phyloP scores from a whole-genome alignment of 192 early-diverging fungal genomes.

The Coemansia interrupta region DNA sequence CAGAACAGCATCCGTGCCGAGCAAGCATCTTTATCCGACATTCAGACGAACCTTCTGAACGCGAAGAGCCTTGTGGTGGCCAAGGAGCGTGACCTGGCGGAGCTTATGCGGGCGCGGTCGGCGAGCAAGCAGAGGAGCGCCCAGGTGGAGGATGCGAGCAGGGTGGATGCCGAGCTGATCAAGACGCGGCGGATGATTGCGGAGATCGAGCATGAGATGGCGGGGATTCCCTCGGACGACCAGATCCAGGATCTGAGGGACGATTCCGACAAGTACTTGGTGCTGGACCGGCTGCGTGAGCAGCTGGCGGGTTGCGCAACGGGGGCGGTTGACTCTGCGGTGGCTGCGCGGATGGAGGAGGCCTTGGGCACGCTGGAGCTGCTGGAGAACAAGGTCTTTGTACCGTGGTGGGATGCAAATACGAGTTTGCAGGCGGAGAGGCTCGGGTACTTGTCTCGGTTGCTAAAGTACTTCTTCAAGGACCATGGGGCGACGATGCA shows the following conservation, averaged over 20 bases:
- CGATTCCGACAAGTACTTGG: slow-evolving; percentile 28
- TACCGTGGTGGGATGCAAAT: slow-evolving; percentile 47
- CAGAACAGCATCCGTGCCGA: slow-evolving; percentile 28
- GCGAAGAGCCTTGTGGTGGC: slow-evolving; percentile 33
- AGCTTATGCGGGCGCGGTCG: slow-evolving; percentile 26
- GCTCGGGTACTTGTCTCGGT: slow-evolving; percentile 23
- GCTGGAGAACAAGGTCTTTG: slow-evolving; percentile 46
- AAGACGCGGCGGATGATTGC: slow-evolving; percentile 28
- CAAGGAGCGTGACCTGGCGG: slow-evolving; percentile 51
- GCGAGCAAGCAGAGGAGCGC: slow-evolving; percentile 14
- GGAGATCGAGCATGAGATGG: slow-evolving; percentile 39
- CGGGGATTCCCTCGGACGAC: slow-evolving; percentile 25
- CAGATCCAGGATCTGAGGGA: slow-evolving; percentile 35
- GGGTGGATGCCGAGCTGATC: slow-evolving; percentile 45
- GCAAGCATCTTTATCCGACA: slow-evolving; percentile 25
- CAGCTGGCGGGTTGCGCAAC: slow-evolving; percentile 17
- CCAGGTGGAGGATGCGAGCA: slow-evolving; percentile 33
- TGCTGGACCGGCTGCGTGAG: slow-evolving; percentile 34
- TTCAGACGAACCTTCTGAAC: slow-evolving; percentile 44
- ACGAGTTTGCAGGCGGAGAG: slow-evolving; percentile 28
- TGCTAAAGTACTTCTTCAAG: slow-evolving; percentile 49
- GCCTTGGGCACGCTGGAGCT: slow-evolving; percentile 24
- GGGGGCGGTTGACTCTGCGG: slow-evolving; percentile 5
- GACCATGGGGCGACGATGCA: slow-evolving; percentile 52
- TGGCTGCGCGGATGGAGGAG: slow-evolving; percentile 13